These are phyloP conservation scores for Hypoxylon perforatum DNA, from an alignment of 495 filamentous ascomycete genomes.

Conservation along the genomic window DNA sequence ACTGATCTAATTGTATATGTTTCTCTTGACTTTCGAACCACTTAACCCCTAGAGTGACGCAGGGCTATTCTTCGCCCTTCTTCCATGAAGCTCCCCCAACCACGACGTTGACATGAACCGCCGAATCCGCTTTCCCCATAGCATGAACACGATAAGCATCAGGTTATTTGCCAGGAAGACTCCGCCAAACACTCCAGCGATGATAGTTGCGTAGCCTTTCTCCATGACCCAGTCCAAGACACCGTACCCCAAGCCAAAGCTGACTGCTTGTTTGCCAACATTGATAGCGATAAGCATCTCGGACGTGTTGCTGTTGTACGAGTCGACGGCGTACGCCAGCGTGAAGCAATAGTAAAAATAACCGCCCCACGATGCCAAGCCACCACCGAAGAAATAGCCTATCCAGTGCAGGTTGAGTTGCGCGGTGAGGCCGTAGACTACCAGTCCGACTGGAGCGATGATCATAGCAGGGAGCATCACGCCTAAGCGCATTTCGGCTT, in stretches of 20 bases:
- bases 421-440: conserved; percentile 71
- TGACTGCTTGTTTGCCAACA: conserved; percentile 69
- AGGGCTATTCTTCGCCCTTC: background rate
- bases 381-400: conserved; percentile 66
- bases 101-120: conserved; percentile 45
- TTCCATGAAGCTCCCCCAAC: conserved; percentile 48
- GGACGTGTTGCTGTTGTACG: conserved; percentile 70
- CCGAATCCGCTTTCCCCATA: conserved; percentile 51
- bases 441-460: conserved; percentile 68
- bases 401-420: conserved; percentile 68
- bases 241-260: conserved; percentile 50
- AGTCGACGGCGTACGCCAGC: conserved; percentile 66
- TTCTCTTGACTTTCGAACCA: background rate
- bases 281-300: conserved; percentile 71
- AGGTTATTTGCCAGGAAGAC: conserved; percentile 50
- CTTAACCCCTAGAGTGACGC: background rate
- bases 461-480: conserved; percentile 70
- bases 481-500: conserved; percentile 76
- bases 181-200: conserved; percentile 46
- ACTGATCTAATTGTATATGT: too few relatives aligned
- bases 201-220: conserved; percentile 47
- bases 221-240: conserved; percentile 52
- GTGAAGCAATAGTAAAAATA: conserved; percentile 54
- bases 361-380: conserved; percentile 60
- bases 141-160: conserved; percentile 51